Percentiles rank a stretch among this genome's conserved stretches.
Evolutionary conservation across 2,329 filamentous ascomycete species (phyloP).

Genomic region (Paecilomyces fulvus): DNA sequence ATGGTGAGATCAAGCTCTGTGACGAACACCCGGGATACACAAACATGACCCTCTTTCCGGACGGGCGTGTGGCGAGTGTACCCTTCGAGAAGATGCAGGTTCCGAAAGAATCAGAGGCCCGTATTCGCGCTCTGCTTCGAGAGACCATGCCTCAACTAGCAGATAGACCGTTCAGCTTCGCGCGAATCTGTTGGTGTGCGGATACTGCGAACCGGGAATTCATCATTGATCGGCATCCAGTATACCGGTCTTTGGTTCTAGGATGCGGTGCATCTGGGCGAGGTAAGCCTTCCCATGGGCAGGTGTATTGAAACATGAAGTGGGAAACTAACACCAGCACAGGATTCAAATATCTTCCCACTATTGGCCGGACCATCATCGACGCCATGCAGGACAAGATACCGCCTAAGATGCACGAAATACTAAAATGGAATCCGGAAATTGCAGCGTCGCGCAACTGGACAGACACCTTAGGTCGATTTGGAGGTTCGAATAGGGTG

Average conservation of each 20-base stretch:
- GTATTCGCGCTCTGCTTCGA: conserved; percentile 40
- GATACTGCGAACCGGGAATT: conserved; percentile 48
- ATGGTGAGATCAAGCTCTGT: conserved; percentile 30
- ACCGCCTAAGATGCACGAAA: conserved; percentile 42
- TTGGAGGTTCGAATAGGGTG: conserved; percentile 39
- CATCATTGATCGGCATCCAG: conserved; percentile 44
- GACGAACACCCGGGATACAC: conserved; percentile 52
- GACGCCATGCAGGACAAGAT: conserved; percentile 43
- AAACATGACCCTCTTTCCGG: conserved; percentile 30
- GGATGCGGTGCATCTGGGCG: conserved; percentile 44
- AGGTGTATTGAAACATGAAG: background rate
- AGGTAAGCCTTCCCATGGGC: background rate
- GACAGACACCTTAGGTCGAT: conserved; percentile 32
- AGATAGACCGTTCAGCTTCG: conserved; percentile 42
- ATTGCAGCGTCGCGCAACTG: background rate
- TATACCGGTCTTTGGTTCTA: conserved; percentile 35
- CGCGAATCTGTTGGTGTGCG: conserved; percentile 49
- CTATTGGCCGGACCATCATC: conserved; percentile 41
- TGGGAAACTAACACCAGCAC: background rate
- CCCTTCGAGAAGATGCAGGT: conserved; percentile 37
- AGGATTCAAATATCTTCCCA: conserved; percentile 45
- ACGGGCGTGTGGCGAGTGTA: conserved; percentile 21
- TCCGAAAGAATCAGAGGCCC: conserved; percentile 39
- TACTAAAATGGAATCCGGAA: conserved; percentile 36
- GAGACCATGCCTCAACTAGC: conserved; percentile 48